A percentile compares a stretch with the other conserved stretches of the same genome.
These are phyloP conservation scores for Pleomassaria siparia DNA, from an alignment of 2,329 filamentous ascomycete species.

Conservation along the genomic window DNA sequence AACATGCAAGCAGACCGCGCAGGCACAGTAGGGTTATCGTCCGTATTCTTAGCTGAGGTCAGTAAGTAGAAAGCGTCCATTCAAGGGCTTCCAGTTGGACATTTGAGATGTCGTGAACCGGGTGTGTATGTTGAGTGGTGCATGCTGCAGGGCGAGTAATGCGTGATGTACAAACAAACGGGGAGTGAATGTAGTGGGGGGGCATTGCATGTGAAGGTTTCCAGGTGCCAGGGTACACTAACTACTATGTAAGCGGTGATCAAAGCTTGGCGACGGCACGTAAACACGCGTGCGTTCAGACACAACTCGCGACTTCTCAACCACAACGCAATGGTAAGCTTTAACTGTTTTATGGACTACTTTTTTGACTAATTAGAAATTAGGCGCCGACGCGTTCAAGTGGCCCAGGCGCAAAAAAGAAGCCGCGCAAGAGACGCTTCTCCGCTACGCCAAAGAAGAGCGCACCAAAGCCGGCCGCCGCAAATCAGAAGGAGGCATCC, in stretches of 20 bases:
- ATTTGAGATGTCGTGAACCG: not conserved
- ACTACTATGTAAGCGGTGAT: not conserved
- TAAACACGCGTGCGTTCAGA: slow-evolving; percentile 9
- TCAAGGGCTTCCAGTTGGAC: too few species aligned
- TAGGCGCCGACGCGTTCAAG: slow-evolving; percentile 28
- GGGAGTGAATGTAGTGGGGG: not conserved
- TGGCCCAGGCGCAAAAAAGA: slow-evolving; percentile 19
- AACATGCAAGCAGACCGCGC: too few species aligned
- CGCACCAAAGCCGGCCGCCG: slow-evolving; percentile 17
- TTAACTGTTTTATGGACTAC: not conserved
- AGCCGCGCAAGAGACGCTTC: not conserved
- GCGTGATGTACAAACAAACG: too few species aligned
- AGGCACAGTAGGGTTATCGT: too few species aligned
- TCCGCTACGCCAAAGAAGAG: slow-evolving; percentile 19
- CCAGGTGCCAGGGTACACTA: not conserved
- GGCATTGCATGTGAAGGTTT: not conserved
- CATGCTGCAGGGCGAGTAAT: too few species aligned
- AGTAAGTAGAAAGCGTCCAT: too few species aligned
- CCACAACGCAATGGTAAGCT: slow-evolving; percentile 35
- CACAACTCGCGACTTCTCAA: slow-evolving; percentile 18
- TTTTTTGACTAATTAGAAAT: slow-evolving; percentile 12
- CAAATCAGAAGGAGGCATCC: slow-evolving; percentile 9
- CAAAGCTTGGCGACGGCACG: slow-evolving; percentile 12
- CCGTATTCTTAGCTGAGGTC: too few species aligned
- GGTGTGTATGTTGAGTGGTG: too few species aligned